phyloP scores from a whole-genome alignment of 2,329 filamentous ascomycete species.

The Hysterium pulicare region DNA sequence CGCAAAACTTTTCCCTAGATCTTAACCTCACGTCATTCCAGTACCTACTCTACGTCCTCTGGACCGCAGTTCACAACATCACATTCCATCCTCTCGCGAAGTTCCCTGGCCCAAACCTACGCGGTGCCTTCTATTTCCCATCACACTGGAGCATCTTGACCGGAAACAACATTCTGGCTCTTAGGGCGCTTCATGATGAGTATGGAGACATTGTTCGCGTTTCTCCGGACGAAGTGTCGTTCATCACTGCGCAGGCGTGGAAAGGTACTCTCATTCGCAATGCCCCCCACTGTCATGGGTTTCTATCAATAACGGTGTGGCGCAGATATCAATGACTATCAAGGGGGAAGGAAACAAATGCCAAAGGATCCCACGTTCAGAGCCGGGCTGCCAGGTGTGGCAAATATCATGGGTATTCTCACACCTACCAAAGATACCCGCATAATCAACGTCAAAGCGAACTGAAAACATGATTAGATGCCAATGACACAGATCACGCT shows the following conservation, averaged over 20 bases:
- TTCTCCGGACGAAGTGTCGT: background rate
- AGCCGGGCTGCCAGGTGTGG: too few relatives aligned
- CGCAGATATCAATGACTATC: too few relatives aligned
- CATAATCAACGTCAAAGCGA: too few relatives aligned
- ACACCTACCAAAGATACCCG: too few relatives aligned
- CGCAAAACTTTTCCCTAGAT: too few relatives aligned
- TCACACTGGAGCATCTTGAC: slow-evolving; percentile 13
- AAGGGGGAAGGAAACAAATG: too few relatives aligned
- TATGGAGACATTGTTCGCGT: slow-evolving; percentile 4
- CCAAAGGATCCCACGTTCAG: too few relatives aligned
- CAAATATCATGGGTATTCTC: too few relatives aligned
- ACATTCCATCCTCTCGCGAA: slow-evolving; percentile 36
- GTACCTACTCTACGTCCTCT: background rate
- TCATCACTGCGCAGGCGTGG: background rate
- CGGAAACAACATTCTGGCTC: slow-evolving; percentile 7
- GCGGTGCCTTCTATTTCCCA: slow-evolving; percentile 18
- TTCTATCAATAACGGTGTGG: too few relatives aligned
- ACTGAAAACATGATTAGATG: background rate
- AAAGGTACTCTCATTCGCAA: too few relatives aligned
- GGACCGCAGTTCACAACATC: slow-evolving; percentile 18
- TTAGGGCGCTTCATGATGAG: slow-evolving; percentile 3
- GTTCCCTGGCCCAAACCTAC: slow-evolving; percentile 33
- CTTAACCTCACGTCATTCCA: too few relatives aligned
- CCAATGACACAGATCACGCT: slow-evolving; percentile 6
- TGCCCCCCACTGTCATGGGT: too few relatives aligned